Conservation (phyloP, 2,329 filamentous ascomycete genomes). For the Diaporthe vexans region DNA sequence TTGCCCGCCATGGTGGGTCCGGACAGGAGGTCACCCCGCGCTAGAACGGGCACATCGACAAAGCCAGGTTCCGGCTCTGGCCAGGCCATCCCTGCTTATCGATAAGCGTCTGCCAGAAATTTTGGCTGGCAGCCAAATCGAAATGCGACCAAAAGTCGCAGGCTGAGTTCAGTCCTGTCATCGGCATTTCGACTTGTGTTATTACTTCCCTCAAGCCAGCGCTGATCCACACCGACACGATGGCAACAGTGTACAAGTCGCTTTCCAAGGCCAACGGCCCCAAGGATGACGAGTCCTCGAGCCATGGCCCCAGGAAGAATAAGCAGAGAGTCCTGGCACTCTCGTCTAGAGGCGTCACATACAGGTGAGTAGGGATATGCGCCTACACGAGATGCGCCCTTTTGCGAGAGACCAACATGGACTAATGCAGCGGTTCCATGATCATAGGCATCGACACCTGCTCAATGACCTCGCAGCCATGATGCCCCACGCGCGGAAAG, state of each 20-base stretch:
- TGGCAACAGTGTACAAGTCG: slow-evolving; percentile 83
- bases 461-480: slow-evolving; percentile 90
- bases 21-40: slow-evolving; percentile 29
- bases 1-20: slow-evolving; percentile 31
- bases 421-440: slow-evolving; percentile 17
- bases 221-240: slow-evolving; percentile 51
- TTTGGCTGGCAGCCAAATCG: slow-evolving; percentile 27
- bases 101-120: slow-evolving; percentile 36
- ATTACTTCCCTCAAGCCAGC: neutral
- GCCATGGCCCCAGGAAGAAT: slow-evolving; percentile 70
- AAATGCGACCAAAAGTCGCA: slow-evolving; percentile 15
- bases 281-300: slow-evolving; percentile 61
- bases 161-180: neutral
- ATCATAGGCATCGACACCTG: slow-evolving; percentile 86
- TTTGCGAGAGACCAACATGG: neutral
- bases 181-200: neutral
- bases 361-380: slow-evolving; percentile 68
- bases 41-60: slow-evolving; percentile 26
- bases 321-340: slow-evolving; percentile 88
- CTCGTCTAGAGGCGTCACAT: slow-evolving; percentile 92
- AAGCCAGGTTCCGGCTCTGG: neutral
- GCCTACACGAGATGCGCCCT: neutral
- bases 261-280: slow-evolving; percentile 70
- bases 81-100: slow-evolving; percentile 35
- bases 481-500: slow-evolving; percentile 92